Evolutionary conservation across 208 protist genomes (phyloP).

Genomic region (Vickermania ingenoplastis): DNA sequence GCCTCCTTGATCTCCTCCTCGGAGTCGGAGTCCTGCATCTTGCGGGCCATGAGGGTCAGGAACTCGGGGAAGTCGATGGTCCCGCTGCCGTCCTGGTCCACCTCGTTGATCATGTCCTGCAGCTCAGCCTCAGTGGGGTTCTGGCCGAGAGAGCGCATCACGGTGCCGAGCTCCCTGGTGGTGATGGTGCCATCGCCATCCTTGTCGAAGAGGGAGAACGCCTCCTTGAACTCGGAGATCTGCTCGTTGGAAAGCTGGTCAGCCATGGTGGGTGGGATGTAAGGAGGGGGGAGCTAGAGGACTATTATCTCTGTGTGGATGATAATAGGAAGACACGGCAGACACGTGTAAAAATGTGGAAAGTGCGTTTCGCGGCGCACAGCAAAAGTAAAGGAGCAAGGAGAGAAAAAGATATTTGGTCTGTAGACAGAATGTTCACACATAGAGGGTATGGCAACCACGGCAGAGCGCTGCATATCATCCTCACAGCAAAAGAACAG

Average conservation of each 20-base stretch:
- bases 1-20: constrained; percentile 94
- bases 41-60: constrained; percentile 75
- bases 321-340: too few species aligned
- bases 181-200: constrained; percentile 97
- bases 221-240: constrained; percentile 99
- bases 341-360: too few species aligned
- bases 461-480: background rate
- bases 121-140: constrained; percentile 94
- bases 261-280: constrained; percentile 26
- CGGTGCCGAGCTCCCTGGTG: constrained; percentile 98
- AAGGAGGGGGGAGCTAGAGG: background rate
- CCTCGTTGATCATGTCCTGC: constrained; percentile 97
- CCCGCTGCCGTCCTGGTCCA: constrained; percentile 91
- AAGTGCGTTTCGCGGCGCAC: background rate
- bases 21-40: constrained; percentile 88
- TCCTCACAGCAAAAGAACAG: too few species aligned
- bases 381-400: background rate
- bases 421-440: background rate
- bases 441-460: background rate
- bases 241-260: constrained; percentile 96
- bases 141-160: constrained; percentile 99
- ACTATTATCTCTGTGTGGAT: too few species aligned
- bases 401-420: background rate
- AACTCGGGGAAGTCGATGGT: constrained; percentile 96
- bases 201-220: constrained; percentile 98